Evolutionary conservation across 495 filamentous ascomycete genomes (phyloP).

Genomic region (Extremus antarcticus): DNA sequence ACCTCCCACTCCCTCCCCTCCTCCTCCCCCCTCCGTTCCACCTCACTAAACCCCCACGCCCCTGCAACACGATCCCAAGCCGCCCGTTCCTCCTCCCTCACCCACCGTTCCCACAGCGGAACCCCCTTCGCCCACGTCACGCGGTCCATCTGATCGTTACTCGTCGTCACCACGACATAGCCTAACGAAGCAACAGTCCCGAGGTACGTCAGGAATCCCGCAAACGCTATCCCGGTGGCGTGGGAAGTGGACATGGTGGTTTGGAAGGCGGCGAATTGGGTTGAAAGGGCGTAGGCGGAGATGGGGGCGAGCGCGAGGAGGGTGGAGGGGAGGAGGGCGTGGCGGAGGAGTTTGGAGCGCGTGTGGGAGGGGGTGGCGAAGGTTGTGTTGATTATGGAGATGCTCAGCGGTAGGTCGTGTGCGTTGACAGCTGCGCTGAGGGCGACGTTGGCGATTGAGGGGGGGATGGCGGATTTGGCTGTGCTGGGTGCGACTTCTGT

Average conservation of each 20-base stretch:
- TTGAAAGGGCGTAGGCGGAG: conserved; percentile 58
- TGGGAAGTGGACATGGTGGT: conserved; percentile 56
- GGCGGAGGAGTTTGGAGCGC: conserved; percentile 50
- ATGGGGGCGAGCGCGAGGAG: conserved; percentile 50
- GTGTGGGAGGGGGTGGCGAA: conserved; percentile 64
- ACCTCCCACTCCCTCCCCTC: conserved; percentile 80
- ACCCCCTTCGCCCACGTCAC: conserved; percentile 78
- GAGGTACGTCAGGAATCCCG: conserved; percentile 70
- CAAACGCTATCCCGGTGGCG: conserved; percentile 69
- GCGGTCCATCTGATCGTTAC: conserved; percentile 89
- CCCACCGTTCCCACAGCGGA: conserved; percentile 73
- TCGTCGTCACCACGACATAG: conserved; percentile 68
- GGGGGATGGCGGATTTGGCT: conserved; percentile 52
- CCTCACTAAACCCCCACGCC: conserved; percentile 81
- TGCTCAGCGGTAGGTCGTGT: conserved; percentile 61
- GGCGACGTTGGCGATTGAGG: conserved; percentile 53
- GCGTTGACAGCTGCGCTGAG: conserved; percentile 64
- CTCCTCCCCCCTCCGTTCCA: conserved; percentile 73
- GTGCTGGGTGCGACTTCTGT: conserved; percentile 49
- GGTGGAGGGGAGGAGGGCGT: conserved; percentile 40
- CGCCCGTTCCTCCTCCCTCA: conserved; percentile 85
- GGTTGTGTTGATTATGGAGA: conserved; percentile 69
- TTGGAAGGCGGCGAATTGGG: conserved; percentile 48
- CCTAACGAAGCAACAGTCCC: conserved; percentile 68
- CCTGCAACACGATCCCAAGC: conserved; percentile 75